phyloP scores from a whole-genome alignment of 495 filamentous ascomycete species.

The Rhizodiscina lignyota region DNA sequence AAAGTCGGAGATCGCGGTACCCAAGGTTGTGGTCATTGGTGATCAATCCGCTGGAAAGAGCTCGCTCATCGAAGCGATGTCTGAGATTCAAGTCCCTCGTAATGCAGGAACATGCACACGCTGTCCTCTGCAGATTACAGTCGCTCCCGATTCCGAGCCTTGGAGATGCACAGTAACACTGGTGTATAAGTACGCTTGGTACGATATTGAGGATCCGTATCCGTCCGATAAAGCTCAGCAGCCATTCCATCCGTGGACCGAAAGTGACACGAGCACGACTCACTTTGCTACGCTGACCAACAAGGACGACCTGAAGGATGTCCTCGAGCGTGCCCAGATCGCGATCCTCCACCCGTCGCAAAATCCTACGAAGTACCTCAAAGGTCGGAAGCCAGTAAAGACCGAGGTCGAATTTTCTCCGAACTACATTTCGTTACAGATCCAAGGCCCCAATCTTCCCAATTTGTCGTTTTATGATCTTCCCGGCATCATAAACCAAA shows the following conservation, averaged over 20 bases:
- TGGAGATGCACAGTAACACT: slow-evolving; percentile 53
- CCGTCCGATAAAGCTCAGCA: slow-evolving; percentile 6
- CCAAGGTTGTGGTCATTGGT: slow-evolving; percentile 63
- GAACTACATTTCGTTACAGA: slow-evolving; percentile 58
- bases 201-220: too few relatives aligned
- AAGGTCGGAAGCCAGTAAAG: too few relatives aligned
- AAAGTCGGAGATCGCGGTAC: slow-evolving; percentile 35
- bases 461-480: slow-evolving; percentile 68
- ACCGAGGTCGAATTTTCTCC: slow-evolving; percentile 53
- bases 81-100: slow-evolving; percentile 59
- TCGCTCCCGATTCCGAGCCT: slow-evolving; percentile 30
- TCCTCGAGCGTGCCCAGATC: slow-evolving; percentile 51
- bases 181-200: slow-evolving; percentile 31
- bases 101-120: slow-evolving; percentile 55
- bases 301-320: slow-evolving; percentile 35
- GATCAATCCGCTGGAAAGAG: slow-evolving; percentile 72
- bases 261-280: slow-evolving; percentile 19
- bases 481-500: slow-evolving; percentile 58
- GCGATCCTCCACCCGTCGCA: slow-evolving; percentile 48
- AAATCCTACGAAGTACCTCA: slow-evolving; percentile 29
- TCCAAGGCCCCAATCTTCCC: slow-evolving; percentile 49
- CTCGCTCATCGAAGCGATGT: slow-evolving; percentile 64
- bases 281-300: slow-evolving; percentile 26
- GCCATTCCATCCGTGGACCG: slow-evolving; percentile 29
- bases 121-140: slow-evolving; percentile 64